phyloP scores from a whole-genome alignment of 495 filamentous ascomycete species.

The Amphirosellinia nigrospora region DNA sequence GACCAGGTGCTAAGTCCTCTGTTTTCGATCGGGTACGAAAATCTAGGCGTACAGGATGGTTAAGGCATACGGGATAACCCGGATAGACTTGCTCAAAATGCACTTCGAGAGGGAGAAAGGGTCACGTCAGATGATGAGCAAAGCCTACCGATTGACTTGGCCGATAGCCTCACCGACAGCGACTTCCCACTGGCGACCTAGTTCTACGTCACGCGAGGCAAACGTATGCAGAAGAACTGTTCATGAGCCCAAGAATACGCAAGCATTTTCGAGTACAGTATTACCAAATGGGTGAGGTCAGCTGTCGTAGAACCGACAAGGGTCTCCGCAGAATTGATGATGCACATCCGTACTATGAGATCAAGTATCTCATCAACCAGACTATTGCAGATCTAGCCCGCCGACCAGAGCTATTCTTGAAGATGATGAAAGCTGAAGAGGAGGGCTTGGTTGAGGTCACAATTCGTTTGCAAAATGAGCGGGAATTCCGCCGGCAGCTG shows the following conservation, averaged over 20 bases:
- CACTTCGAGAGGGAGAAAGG: conserved; percentile 74
- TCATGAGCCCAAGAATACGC: conserved; percentile 86
- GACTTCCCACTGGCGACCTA: conserved; percentile 80
- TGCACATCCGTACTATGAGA: conserved; percentile 93
- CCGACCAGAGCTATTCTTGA: conserved; percentile 85
- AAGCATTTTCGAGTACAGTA: conserved; percentile 81
- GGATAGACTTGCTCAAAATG: conserved; percentile 85
- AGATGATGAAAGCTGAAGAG: conserved; percentile 95
- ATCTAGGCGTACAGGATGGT: conserved; percentile 82
- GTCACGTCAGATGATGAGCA: conserved; percentile 83
- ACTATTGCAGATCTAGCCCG: conserved; percentile 78
- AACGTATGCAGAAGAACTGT: conserved; percentile 91
- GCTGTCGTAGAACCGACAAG: conserved; percentile 90
- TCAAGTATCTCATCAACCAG: conserved; percentile 94
- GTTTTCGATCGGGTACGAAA: conserved; percentile 84
- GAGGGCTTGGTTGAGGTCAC: conserved; percentile 88
- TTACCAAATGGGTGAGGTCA: conserved; percentile 80
- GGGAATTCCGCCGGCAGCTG: conserved; percentile 73
- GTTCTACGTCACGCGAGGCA: conserved; percentile 79
- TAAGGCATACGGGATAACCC: conserved; percentile 89
- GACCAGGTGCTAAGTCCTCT: conserved; percentile 75
- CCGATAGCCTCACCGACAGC: conserved; percentile 71
- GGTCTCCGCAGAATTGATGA: conserved; percentile 94
- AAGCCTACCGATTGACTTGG: conserved; percentile 79
- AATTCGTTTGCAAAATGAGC: conserved; percentile 74